A percentile compares a stretch with the other conserved stretches of the same genome.
phyloP scores from a whole-genome alignment of 306 rosid species.

The Arachis stenosperma region DNA sequence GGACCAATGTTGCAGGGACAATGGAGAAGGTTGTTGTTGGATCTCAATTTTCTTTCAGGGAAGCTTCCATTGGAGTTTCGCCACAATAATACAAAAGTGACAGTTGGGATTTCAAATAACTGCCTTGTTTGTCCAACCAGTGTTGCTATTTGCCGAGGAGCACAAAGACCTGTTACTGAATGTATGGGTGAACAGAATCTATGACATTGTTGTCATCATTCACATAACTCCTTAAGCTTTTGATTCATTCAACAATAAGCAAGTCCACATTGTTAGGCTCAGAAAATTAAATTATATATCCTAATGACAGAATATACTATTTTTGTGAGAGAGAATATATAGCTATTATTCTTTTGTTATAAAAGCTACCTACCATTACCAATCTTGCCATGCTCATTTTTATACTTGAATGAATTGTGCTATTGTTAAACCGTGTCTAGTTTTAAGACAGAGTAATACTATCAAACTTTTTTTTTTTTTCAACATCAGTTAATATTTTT shows the following conservation, averaged over 20 bases:
- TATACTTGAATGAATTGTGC: background rate
- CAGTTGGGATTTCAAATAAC: conserved; percentile 51
- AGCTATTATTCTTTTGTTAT: background rate
- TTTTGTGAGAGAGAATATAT: background rate
- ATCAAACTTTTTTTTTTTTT: too few relatives aligned
- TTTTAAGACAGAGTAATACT: too few relatives aligned
- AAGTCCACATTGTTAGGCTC: background rate
- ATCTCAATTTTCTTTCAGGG: conserved; percentile 51
- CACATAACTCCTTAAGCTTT: background rate
- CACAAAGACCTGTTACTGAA: conserved; percentile 47
- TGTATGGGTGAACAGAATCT: conserved; percentile 35
- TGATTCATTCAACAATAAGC: conserved; percentile 2
- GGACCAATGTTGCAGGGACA: conserved; percentile 34
- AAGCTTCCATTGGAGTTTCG: conserved; percentile 43
- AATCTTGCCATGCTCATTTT: background rate
- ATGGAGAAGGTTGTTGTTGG: conserved; percentile 47
- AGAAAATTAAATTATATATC: background rate
- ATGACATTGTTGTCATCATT: conserved; percentile 9
- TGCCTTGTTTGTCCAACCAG: conserved; percentile 52
- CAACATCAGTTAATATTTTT: too few relatives aligned
- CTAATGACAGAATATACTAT: conserved; percentile 8
- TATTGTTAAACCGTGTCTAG: background rate
- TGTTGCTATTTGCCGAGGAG: conserved; percentile 39
- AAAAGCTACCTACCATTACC: too few relatives aligned
- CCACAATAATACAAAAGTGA: conserved; percentile 15